A percentile compares a stretch with the other conserved stretches of the same genome.
These are phyloP conservation scores for Remersonia thermophila DNA, from an alignment of 2,329 filamentous ascomycete species.

Conservation along the genomic window DNA sequence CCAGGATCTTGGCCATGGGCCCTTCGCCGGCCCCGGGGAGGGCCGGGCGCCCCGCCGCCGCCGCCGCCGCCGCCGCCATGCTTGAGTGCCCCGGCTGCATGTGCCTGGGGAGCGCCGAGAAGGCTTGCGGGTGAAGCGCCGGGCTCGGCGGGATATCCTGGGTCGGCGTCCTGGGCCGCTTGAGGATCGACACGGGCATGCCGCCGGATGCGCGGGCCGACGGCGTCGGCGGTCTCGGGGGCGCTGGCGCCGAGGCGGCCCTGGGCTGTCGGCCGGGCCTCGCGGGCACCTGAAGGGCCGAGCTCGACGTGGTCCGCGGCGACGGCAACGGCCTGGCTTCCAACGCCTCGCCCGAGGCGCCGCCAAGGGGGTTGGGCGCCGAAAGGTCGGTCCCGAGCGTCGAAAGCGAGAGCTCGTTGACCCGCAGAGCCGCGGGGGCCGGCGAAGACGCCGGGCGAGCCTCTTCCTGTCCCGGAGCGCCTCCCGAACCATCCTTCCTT, in stretches of 20 bases:
- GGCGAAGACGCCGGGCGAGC: too few relatives aligned
- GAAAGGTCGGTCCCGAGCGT: too few relatives aligned
- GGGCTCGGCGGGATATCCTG: background rate
- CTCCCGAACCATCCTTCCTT: too few relatives aligned
- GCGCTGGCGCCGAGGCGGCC: constrained; percentile 6
- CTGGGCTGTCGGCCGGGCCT: constrained; percentile 5
- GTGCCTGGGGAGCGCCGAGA: constrained; percentile 18
- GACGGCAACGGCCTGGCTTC: too few relatives aligned
- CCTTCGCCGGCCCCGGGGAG: constrained; percentile 11
- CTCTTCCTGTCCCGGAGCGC: too few relatives aligned
- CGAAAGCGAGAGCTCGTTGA: too few relatives aligned
- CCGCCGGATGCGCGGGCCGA: constrained; percentile 3
- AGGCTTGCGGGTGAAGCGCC: constrained; percentile 6
- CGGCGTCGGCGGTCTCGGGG: constrained; percentile 2
- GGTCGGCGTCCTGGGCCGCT: constrained; percentile 11
- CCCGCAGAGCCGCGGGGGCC: too few relatives aligned
- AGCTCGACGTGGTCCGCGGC: too few relatives aligned
- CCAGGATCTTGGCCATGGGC: constrained; percentile 49
- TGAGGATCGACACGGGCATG: constrained; percentile 17
- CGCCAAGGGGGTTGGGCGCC: too few relatives aligned
- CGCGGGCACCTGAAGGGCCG: background rate
- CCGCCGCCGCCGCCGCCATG: constrained; percentile 2
- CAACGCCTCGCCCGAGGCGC: too few relatives aligned
- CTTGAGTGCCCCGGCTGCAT: constrained; percentile 14
- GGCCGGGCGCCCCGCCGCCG: background rate